A percentile compares a stretch with the other conserved stretches of the same genome.
Evolutionary conservation across 257 asterid genomes (phyloP).

Genomic region (Jasminum sambac): DNA sequence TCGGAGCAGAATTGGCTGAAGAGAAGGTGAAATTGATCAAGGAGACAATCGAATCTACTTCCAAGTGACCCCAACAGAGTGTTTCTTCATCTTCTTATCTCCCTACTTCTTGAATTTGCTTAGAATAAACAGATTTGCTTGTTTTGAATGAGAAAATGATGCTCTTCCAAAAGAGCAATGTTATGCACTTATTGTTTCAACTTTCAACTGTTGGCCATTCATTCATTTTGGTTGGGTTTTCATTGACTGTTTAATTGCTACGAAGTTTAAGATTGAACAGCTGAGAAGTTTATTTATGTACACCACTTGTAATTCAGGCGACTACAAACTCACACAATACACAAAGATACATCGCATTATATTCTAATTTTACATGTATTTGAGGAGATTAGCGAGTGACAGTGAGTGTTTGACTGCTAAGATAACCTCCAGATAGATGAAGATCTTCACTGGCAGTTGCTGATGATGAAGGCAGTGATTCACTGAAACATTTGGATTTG

Average conservation of each 20-base stretch:
- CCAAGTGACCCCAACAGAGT: constrained; percentile 29
- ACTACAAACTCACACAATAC: not conserved
- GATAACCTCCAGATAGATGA: not conserved
- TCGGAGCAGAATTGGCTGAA: constrained; percentile 22
- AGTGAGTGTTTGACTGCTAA: not conserved
- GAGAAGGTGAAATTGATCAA: constrained; percentile 48
- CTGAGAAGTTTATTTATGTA: not conserved
- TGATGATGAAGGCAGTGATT: not conserved
- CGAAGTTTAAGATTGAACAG: not conserved
- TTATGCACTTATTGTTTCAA: not conserved
- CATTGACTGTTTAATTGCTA: not conserved
- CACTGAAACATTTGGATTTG: not conserved
- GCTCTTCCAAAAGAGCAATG: not conserved
- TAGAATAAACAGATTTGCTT: constrained; percentile 5
- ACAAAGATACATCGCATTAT: not conserved
- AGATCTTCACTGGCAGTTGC: not conserved
- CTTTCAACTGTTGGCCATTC: not conserved
- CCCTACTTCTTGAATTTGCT: not conserved
- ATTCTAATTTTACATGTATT: not conserved
- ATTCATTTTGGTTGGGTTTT: not conserved
- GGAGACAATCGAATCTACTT: constrained; percentile 28
- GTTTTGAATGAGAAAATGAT: not conserved
- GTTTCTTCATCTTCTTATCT: not conserved
- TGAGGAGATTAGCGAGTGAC: not conserved
- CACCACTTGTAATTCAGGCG: no score